Evolutionary conservation across 805 yeast species (phyloP).

Genomic region (Yarrowia sp.): DNA sequence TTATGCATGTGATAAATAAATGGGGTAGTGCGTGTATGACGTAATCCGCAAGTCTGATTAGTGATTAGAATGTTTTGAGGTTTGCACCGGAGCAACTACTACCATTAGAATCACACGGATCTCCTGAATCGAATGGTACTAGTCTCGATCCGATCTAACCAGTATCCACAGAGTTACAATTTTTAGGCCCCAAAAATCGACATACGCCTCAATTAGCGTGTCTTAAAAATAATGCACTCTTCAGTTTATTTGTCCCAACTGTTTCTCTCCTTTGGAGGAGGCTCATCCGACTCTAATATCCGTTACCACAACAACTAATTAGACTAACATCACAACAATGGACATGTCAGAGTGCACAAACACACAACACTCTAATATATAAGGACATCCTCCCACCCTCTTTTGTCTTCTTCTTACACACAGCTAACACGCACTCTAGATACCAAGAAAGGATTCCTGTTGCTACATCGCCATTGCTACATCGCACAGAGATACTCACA

Average conservation of each 20-base stretch:
- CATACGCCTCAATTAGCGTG: too few species aligned
- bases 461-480: slow-evolving; percentile 5
- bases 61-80: too few species aligned
- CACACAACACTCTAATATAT: background rate
- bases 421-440: slow-evolving; percentile 21
- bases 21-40: background rate
- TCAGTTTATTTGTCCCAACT: too few species aligned
- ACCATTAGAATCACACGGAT: background rate
- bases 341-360: background rate
- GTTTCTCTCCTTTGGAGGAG: too few species aligned
- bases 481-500: slow-evolving; percentile 11
- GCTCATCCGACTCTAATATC: background rate
- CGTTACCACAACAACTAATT: slow-evolving; percentile 1
- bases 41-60: background rate
- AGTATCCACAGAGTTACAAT: background rate
- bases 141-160: background rate
- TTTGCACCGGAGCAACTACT: background rate
- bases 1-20: slow-evolving; percentile 11
- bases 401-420: background rate
- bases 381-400: background rate
- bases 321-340: background rate
- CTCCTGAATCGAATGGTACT: background rate
- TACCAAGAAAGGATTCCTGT: slow-evolving; percentile 20
- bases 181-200: too few species aligned
- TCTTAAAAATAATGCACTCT: too few species aligned